Percentiles rank a stretch among this genome's conserved stretches.
phyloP scores from a whole-genome alignment of 192 early-diverging fungal genomes.

The Funneliformis mosseae region DNA sequence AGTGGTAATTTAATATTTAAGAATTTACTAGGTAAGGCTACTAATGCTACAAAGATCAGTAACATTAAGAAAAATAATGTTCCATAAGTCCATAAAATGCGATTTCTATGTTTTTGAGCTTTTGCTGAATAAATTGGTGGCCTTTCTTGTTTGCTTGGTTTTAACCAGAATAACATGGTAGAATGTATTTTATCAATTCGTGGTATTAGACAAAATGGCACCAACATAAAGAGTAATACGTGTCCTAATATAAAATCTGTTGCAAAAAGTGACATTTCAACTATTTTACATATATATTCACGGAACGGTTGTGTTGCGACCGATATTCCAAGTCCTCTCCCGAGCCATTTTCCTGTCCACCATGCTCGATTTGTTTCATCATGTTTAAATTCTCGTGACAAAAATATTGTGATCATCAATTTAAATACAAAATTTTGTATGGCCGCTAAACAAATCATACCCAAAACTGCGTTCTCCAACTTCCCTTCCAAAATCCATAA shows the following conservation, averaged over 20 bases:
- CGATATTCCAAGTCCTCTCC: slow-evolving; percentile 64
- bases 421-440: slow-evolving; percentile 74
- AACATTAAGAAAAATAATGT: slow-evolving; percentile 65
- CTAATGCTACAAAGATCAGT: slow-evolving; percentile 63
- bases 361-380: slow-evolving; percentile 83
- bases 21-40: slow-evolving; percentile 61
- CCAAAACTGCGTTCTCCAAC: slow-evolving; percentile 62
- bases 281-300: slow-evolving; percentile 79
- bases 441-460: slow-evolving; percentile 64
- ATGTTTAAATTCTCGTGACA: slow-evolving; percentile 82
- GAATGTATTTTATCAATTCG: slow-evolving; percentile 75
- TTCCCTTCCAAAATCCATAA: slow-evolving; percentile 75
- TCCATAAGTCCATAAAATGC: slow-evolving; percentile 69
- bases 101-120: slow-evolving; percentile 60
- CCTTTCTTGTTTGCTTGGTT: slow-evolving; percentile 77
- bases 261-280: slow-evolving; percentile 82
- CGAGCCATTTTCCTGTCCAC: slow-evolving; percentile 87
- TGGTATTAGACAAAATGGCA: slow-evolving; percentile 70
- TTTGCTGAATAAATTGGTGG: slow-evolving; percentile 73
- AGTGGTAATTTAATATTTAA: neutral
- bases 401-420: slow-evolving; percentile 64
- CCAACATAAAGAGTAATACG: slow-evolving; percentile 74
- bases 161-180: slow-evolving; percentile 82
- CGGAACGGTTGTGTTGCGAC: slow-evolving; percentile 53
- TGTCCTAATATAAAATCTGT: slow-evolving; percentile 80